Percentiles rank a stretch among this genome's conserved stretches.
Conservation (phyloP, 148 eudicot genomes). For the Limonium bicolor region DNA sequence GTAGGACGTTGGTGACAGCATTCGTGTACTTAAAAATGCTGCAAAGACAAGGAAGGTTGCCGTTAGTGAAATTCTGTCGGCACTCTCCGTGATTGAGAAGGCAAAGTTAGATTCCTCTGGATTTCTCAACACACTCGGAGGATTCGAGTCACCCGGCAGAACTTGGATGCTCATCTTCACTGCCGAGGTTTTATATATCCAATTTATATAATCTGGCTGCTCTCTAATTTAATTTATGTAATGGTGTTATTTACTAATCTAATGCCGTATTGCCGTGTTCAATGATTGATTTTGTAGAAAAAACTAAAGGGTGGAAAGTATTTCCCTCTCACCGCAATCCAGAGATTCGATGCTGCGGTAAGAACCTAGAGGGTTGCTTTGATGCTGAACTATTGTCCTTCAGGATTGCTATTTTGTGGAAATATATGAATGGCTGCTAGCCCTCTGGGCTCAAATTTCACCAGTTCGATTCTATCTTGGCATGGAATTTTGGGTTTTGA, state of each 20-base stretch:
- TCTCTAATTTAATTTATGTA: neutral
- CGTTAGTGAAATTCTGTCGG: conserved; percentile 35
- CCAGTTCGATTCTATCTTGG: no score
- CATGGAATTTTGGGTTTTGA: no score
- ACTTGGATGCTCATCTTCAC: conserved; percentile 98
- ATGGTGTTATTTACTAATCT: neutral
- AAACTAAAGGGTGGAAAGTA: conserved; percentile 45
- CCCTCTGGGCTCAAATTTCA: no score
- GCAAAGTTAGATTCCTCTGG: conserved; percentile 60
- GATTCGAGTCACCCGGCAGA: conserved; percentile 72
- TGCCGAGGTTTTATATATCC: conserved; percentile 38
- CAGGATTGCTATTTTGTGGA: no score
- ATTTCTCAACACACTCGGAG: conserved; percentile 78
- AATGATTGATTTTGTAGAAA: conserved; percentile 27
- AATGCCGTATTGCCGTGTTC: neutral
- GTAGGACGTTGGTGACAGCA: conserved; percentile 64
- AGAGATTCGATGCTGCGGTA: conserved; percentile 94
- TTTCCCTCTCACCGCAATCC: conserved; percentile 86
- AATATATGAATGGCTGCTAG: no score
- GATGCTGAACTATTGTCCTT: no score
- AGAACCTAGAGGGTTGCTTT: no score
- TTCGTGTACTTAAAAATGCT: conserved; percentile 58
- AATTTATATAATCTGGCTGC: no score
- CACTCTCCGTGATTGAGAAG: conserved; percentile 66
- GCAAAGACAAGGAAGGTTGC: conserved; percentile 71